Base-by-base conservation (phyloP, 768 basidiomycete species). In the Coprinopsis sp. region DNA sequence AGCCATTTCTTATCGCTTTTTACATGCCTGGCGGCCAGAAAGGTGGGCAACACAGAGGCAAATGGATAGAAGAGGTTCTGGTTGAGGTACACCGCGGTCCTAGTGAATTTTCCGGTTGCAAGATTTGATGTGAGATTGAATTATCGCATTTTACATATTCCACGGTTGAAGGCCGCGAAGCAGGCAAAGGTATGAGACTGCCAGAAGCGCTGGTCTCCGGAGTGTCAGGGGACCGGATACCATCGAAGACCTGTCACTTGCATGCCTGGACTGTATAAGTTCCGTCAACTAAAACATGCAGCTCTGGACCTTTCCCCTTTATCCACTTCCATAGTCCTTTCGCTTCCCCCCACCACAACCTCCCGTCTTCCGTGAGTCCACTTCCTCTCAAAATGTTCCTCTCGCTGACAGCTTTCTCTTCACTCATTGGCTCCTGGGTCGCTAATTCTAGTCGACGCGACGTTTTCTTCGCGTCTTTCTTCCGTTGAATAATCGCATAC, bases 281-380 rank as follows among this genome's bases (percentile, higher is more conserved):
- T 71, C 77, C 76, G 78, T 66, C 65, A 69, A 68, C 64, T 65
- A 68, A 62, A 70, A 65, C 66, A 75, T 74, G 70, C 63, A 58
- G 56, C 54, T 54, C 56, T 57, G 51, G 62, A 64, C 66, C 71
- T 71, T 69, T 71, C 68, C 65, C 67, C 69, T 65, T 65, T 65
- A 64, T 64, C 66, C 65, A 65, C 56, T 57, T 53, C 47, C 55
- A 52, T 52, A 48, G 24, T 51, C 58, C 40, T 46, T 51, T 27
- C 34, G 42, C 51, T 45, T 51, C 51, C 44, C 29, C 48, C 23
- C 41, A 24, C 21, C 29, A 19, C 27, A 37, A 24, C 43, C 14
- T n/a, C 34, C 30, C 22, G 25, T 31, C 48, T 36, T 44, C 14
- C 12, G 48, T 49, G 30, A 29, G 48, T 49, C 18, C 25, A 12